Percentiles rank a stretch among this genome's conserved stretches.
Conservation (phyloP, 2,329 filamentous ascomycete genomes). For the Verticillium albo-atrum region DNA sequence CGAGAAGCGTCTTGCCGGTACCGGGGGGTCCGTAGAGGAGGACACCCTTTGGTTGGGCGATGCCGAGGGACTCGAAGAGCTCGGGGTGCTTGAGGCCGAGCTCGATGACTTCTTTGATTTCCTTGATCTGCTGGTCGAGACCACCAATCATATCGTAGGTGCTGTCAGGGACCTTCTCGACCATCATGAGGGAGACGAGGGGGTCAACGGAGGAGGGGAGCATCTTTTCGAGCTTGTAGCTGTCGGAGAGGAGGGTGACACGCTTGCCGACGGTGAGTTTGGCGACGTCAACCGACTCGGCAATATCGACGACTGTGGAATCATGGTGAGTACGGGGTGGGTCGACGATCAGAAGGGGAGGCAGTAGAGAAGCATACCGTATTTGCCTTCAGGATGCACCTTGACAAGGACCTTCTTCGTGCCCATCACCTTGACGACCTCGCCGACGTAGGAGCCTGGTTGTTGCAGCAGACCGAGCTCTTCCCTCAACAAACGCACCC, state of each 20-base stretch:
- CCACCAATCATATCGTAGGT: constrained; percentile 99
- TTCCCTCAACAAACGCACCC: constrained; percentile 89
- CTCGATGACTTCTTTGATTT: constrained; percentile 99
- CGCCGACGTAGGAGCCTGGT: constrained; percentile 94
- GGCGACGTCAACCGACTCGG: constrained; percentile 87
- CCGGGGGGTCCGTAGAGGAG: constrained; percentile 94
- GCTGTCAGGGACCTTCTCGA: constrained; percentile 98
- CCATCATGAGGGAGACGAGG: constrained; percentile 99
- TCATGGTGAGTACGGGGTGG: constrained; percentile 3
- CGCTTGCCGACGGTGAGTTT: constrained; percentile 98
- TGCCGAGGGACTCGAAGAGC: constrained; percentile 97
- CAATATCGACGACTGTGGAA: constrained; percentile 80
- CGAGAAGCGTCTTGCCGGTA: constrained; percentile 93
- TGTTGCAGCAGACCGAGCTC: constrained; percentile 95
- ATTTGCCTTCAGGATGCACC: constrained; percentile 99
- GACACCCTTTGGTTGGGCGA: constrained; percentile 96
- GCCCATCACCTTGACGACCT: constrained; percentile 99
- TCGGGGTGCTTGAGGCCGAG: constrained; percentile 97
- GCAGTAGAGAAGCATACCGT: constrained; percentile 57
- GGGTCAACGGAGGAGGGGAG: constrained; percentile 97
- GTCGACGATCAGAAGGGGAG: constrained; percentile 11
- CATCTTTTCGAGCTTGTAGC: constrained; percentile 98
- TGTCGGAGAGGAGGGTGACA: constrained; percentile 92
- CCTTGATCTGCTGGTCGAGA: constrained; percentile 98
- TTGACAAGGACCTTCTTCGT: constrained; percentile 99